phyloP scores from a whole-genome alignment of 2,329 filamentous ascomycete genomes.

The Rachicladosporium sp. region DNA sequence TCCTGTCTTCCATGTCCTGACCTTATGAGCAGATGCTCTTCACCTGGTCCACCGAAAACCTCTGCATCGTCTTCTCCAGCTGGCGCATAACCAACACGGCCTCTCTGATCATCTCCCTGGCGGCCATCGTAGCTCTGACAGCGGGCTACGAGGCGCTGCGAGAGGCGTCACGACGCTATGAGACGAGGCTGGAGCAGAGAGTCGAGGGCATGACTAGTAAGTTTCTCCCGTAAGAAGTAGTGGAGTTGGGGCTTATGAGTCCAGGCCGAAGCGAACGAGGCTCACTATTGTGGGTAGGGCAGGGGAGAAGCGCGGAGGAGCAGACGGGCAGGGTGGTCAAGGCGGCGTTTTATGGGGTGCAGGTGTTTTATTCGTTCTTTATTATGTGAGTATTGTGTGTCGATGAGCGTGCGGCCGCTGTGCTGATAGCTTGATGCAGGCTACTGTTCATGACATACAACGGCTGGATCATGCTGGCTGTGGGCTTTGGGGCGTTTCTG shows the following conservation, averaged over 20 bases:
- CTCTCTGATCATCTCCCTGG: constrained; percentile 68
- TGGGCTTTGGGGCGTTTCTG: constrained; percentile 76
- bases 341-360: constrained; percentile 72
- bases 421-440: constrained; percentile 39
- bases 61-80: constrained; percentile 88
- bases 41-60: constrained; percentile 84
- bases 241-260: constrained; percentile 3
- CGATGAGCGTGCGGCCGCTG: neutral
- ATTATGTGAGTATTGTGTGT: constrained; percentile 68
- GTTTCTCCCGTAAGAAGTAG: constrained; percentile 8
- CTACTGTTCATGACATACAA: constrained; percentile 99
- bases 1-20: too few species aligned
- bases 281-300: constrained; percentile 64
- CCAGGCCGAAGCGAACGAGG: constrained; percentile 36
- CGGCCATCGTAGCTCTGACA: constrained; percentile 68
- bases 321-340: constrained; percentile 66
- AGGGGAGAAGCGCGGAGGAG: constrained; percentile 43
- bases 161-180: constrained; percentile 63
- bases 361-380: constrained; percentile 98
- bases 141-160: constrained; percentile 91
- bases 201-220: constrained; percentile 31
- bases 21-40: constrained; percentile 68
- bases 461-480: constrained; percentile 89
- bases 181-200: constrained; percentile 41
- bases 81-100: constrained; percentile 72